Conservation (phyloP, 2,329 filamentous ascomycete species). For the Xylariaceae sp. region DNA sequence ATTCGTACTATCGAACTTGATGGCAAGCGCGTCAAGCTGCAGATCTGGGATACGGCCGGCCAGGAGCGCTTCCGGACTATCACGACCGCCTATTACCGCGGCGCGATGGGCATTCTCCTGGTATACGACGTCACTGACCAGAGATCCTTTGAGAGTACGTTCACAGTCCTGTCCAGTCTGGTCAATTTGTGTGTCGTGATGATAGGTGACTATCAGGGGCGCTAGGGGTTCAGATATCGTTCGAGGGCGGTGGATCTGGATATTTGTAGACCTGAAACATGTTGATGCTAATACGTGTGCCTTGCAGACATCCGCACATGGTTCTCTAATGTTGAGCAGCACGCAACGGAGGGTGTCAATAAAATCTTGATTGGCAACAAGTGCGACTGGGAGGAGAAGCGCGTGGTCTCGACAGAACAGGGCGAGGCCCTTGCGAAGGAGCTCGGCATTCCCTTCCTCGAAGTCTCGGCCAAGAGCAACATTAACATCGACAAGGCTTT, state of each 20-base stretch:
- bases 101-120: constrained; percentile 95
- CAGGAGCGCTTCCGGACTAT: constrained; percentile 99
- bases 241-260: too few species aligned
- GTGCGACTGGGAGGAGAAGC: constrained; percentile 99
- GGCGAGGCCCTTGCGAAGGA: constrained; percentile 93
- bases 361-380: constrained; percentile 99
- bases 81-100: constrained; percentile 97
- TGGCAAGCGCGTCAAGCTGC: constrained; percentile 96
- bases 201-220: too few species aligned
- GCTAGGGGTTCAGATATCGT: too few species aligned
- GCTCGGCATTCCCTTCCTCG: constrained; percentile 95
- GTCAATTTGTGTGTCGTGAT: too few species aligned
- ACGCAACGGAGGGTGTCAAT: constrained; percentile 97
- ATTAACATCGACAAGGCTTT: constrained; percentile 99
- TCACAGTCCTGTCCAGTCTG: too few species aligned
- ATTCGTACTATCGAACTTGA: constrained; percentile 98
- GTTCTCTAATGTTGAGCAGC: constrained; percentile 98
- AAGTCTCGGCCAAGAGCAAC: constrained; percentile 97
- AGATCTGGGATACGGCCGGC: constrained; percentile 99
- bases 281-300: constrained; percentile 6
- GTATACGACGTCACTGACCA: constrained; percentile 99
- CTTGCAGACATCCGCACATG: constrained; percentile 89
- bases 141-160: constrained; percentile 87
- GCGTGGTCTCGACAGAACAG: constrained; percentile 86
- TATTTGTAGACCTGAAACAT: too few species aligned